Evolutionary conservation across 257 asterid genomes (phyloP), one percentile per base, ranked within the genome.

Genomic region (Leonotis leonurus): DNA sequence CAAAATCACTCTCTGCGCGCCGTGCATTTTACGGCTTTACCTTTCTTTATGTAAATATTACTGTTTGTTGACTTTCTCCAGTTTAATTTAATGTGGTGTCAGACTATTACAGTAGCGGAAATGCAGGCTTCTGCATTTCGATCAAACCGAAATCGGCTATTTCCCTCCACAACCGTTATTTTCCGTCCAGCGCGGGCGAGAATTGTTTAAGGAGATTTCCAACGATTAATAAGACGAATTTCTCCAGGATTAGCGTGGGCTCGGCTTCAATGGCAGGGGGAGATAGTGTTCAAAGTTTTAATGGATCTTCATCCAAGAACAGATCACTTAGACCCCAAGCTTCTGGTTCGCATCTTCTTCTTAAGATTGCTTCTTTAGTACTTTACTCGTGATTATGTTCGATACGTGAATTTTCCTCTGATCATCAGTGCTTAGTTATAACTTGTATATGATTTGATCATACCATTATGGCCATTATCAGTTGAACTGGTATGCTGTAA

Each of bases 121-220:
- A 88, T 88, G 96, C 88, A 81, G 83, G 80, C 84, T 20, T 77
- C 89, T 8, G 66, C 79, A 0, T 75, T 55, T 54, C 79, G n/a
- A 79, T 73, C 32, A 77, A 50, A 68, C 81, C 73, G 14, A 73
- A 70, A 62, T 67, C 52, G 59, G 41, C 45, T 22, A 21, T 32
- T 11, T 40, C 58, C 27, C 35, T 44, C 40, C 49, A 66, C 13
- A 21, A 56, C 16, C 41, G 59, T 2, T 40, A 36, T 43, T 43
- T 45, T 11, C 36, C 4, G 48, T 6, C 46, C 62, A 11, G 25
- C 40, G 59, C 40, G 12, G 57, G 43, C 41, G 70, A 33, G 43
- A 26, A 36, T 32, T 46, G 37, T 32, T 44, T 30, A 7, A 25
- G 64, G 29, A 67, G 52, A 16, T 39, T 40, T 40, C 11, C 55